Percentiles rank a stretch among this genome's conserved stretches.
phyloP scores from a whole-genome alignment of 73 alveolate genomes.

The Urostyla sp. region DNA sequence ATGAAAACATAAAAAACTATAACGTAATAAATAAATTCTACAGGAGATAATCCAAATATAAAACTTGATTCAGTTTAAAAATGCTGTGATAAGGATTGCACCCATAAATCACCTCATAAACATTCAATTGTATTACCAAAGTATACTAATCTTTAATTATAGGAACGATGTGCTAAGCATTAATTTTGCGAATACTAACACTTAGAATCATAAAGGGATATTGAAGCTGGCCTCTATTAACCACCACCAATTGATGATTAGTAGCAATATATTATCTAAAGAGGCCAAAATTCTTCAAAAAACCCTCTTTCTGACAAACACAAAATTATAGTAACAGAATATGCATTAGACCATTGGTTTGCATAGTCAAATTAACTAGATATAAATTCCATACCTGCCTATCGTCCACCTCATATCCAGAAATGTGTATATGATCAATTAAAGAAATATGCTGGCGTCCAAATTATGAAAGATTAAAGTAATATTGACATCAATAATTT shows the following conservation, averaged over 20 bases:
- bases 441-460: constrained; percentile 25
- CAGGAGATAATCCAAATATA: too few species aligned
- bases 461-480: not conserved
- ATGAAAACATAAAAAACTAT: not conserved
- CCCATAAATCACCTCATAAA: constrained; percentile 23
- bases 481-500: not conserved
- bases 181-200: constrained; percentile 25
- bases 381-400: constrained; percentile 20
- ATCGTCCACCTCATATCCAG: constrained; percentile 7
- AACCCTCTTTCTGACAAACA: not conserved
- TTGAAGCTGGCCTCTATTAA: constrained; percentile 16
- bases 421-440: constrained; percentile 22
- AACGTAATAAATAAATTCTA: not conserved
- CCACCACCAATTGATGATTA: constrained; percentile 19
- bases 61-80: too few species aligned
- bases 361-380: constrained; percentile 18
- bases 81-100: constrained; percentile 27
- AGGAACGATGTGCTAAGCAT: constrained; percentile 21
- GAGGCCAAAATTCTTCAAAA: not conserved
- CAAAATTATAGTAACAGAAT: constrained; percentile 32
- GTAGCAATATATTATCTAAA: not conserved
- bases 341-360: constrained; percentile 32
- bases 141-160: not conserved
- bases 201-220: constrained; percentile 11
- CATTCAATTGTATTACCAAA: constrained; percentile 2